A percentile compares a stretch with the other conserved stretches of the same genome.
Evolutionary conservation across 148 eudicot species (phyloP).

Genomic region (Chenopodium suecicum): DNA sequence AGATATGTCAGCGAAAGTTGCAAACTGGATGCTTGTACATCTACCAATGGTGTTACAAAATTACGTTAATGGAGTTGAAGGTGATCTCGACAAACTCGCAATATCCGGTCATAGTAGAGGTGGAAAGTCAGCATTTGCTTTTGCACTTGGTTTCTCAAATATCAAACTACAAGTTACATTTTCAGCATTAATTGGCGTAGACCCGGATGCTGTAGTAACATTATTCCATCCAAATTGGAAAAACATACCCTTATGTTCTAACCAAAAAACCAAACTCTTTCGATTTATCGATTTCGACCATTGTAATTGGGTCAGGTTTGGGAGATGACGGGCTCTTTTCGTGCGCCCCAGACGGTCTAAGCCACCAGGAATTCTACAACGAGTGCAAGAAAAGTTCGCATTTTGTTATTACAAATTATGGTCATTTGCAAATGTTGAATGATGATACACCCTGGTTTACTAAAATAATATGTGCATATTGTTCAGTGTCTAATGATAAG

Average conservation of each 20-base stretch:
- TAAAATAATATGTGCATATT: not conserved
- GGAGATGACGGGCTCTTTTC: not conserved
- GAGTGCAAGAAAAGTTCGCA: constrained; percentile 2
- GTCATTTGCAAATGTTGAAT: constrained; percentile 14
- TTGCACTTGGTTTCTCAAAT: constrained; percentile 31
- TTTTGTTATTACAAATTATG: constrained; percentile 13
- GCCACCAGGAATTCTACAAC: constrained; percentile 3
- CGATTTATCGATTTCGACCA: not conserved
- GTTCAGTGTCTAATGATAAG: not conserved
- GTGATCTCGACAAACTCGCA: constrained; percentile 32
- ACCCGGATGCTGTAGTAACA: constrained; percentile 39
- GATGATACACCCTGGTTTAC: no score
- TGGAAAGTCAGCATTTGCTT: constrained; percentile 46
- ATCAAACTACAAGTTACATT: constrained; percentile 9
- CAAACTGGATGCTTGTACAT: constrained; percentile 34
- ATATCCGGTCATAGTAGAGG: constrained; percentile 53
- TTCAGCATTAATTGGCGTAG: constrained; percentile 42
- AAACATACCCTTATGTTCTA: not conserved
- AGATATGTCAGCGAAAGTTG: constrained; percentile 23
- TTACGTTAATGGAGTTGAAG: not conserved
- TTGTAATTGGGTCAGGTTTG: constrained; percentile 10
- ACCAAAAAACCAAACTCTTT: not conserved
- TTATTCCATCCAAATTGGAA: no score
- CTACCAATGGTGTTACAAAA: constrained; percentile 29
- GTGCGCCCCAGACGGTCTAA: constrained; percentile 6